Conservation (phyloP, 1,139 yeast species). For the Zygosaccharomyces pseudobailii region DNA sequence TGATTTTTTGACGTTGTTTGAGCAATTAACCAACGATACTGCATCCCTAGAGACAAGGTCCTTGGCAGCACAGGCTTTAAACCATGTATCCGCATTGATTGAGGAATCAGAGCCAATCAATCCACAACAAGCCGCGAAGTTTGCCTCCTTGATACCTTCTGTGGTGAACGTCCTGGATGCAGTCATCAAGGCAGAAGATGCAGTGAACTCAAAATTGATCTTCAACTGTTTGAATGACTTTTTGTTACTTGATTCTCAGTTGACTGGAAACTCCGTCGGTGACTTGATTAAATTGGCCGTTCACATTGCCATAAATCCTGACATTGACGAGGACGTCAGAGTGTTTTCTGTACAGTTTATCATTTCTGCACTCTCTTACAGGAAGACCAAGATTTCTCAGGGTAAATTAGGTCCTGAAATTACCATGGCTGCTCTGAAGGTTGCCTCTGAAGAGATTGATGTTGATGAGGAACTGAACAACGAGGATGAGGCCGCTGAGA, state of each 20-base stretch:
- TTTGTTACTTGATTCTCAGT: slow-evolving; percentile 66
- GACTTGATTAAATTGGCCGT: slow-evolving; percentile 68
- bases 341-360: slow-evolving; percentile 81
- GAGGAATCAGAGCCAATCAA: slow-evolving; percentile 50
- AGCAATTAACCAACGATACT: slow-evolving; percentile 61
- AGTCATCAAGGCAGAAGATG: slow-evolving; percentile 65
- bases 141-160: slow-evolving; percentile 66
- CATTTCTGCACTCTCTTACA: slow-evolving; percentile 66
- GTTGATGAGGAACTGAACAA: slow-evolving; percentile 64
- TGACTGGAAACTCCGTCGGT: slow-evolving; percentile 72
- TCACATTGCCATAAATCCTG: slow-evolving; percentile 65
- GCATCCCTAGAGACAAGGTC: slow-evolving; percentile 71
- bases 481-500: slow-evolving; percentile 86
- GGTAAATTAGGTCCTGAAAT: slow-evolving; percentile 78
- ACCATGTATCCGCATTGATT: slow-evolving; percentile 65
- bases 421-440: slow-evolving; percentile 66
- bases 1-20: slow-evolving; percentile 67
- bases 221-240: slow-evolving; percentile 85
- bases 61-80: slow-evolving; percentile 78
- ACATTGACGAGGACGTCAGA: slow-evolving; percentile 76
- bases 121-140: slow-evolving; percentile 50
- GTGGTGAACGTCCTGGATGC: slow-evolving; percentile 80
- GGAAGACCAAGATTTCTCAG: slow-evolving; percentile 59
- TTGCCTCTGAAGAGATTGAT: slow-evolving; percentile 78
- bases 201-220: slow-evolving; percentile 65